Evolutionary conservation across 164 flowering plant species (phyloP).

Genomic region (Umbilicus rupestris): DNA sequence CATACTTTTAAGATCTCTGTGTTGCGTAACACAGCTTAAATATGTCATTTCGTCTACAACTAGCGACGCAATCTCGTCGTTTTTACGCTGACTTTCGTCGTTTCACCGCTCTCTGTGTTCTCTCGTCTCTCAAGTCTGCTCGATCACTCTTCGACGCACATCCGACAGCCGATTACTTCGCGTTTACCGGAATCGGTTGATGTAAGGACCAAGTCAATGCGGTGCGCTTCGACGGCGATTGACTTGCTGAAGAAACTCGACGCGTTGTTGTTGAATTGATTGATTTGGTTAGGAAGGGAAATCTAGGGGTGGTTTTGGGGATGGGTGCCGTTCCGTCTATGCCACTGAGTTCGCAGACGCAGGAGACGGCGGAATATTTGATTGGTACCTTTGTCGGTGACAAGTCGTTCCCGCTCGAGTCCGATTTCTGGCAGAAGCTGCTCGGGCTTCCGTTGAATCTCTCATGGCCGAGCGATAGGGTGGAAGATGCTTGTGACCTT

Average conservation of each 20-base stretch:
- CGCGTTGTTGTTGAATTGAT: neutral
- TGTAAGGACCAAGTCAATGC: neutral
- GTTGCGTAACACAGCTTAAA: too few relatives aligned
- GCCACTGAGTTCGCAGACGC: slow-evolving; percentile 44
- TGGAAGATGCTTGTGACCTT: slow-evolving; percentile 56
- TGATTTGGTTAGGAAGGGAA: neutral
- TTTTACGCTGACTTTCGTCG: too few relatives aligned
- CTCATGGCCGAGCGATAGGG: slow-evolving; percentile 57
- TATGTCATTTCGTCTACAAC: too few relatives aligned
- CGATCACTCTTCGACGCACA: neutral
- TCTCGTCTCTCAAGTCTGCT: neutral
- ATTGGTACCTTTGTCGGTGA: slow-evolving; percentile 71
- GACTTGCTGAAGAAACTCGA: neutral
- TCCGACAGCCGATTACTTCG: neutral
- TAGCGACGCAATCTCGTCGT: too few relatives aligned
- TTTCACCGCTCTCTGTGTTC: too few relatives aligned
- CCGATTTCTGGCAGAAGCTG: slow-evolving; percentile 87
- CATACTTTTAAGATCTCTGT: too few relatives aligned
- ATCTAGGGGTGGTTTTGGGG: neutral
- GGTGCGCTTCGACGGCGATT: neutral
- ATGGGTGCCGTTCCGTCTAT: slow-evolving; percentile 93
- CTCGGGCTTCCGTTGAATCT: slow-evolving; percentile 71
- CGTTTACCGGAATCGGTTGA: neutral
- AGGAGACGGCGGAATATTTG: slow-evolving; percentile 68
- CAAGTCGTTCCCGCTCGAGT: slow-evolving; percentile 58